Percentiles rank a stretch among this genome's conserved stretches.
Evolutionary conservation across 208 protist genomes (phyloP).

Genomic region (Acanthamoeba lenticulata): DNA sequence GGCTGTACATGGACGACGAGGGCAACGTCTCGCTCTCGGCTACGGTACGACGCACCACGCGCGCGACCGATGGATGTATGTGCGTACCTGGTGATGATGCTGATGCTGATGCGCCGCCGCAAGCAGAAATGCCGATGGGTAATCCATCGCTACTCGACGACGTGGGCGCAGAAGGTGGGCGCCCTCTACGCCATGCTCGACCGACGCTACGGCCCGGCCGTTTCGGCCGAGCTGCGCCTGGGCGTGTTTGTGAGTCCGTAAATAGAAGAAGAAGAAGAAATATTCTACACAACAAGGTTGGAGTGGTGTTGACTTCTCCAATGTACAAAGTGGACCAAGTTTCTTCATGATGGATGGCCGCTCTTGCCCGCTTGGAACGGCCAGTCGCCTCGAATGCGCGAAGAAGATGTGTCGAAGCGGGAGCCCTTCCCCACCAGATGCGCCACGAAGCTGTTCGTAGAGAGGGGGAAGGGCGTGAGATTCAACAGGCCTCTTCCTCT

Average conservation of each 20-base stretch:
- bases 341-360: background rate
- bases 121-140: conserved; percentile 54
- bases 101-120: background rate
- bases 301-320: too few species aligned
- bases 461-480: background rate
- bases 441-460: background rate
- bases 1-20: background rate
- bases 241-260: conserved; percentile 14
- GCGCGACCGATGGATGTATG: background rate
- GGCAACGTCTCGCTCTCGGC: conserved; percentile 8
- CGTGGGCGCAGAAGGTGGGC: conserved; percentile 59
- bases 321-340: background rate
- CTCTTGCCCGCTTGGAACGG: background rate
- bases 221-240: conserved; percentile 10
- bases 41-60: background rate
- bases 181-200: background rate
- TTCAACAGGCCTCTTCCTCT: background rate
- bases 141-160: conserved; percentile 20
- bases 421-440: background rate
- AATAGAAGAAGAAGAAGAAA: background rate
- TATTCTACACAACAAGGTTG: too few species aligned
- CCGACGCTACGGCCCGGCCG: background rate
- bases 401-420: background rate
- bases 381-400: background rate
- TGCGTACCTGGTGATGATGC: background rate